A percentile compares a stretch with the other conserved stretches of the same genome.
phyloP scores from a whole-genome alignment of 2,329 filamentous ascomycete species.

The Stagonosporopsis cucurbitacearum region DNA sequence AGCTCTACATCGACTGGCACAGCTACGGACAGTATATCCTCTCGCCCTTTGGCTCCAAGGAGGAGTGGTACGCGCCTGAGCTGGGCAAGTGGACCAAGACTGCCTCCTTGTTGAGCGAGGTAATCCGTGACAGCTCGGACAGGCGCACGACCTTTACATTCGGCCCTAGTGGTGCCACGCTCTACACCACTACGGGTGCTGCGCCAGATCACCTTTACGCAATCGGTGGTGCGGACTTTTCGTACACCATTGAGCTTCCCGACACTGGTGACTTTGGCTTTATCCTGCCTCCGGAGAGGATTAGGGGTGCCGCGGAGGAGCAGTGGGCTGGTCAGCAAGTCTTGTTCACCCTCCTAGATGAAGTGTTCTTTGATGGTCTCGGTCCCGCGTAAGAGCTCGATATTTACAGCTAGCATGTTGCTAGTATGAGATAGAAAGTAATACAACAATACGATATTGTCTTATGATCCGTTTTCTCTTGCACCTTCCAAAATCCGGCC shows the following conservation, averaged over 20 bases:
- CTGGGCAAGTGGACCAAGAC: conserved; percentile 59
- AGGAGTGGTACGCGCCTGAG: conserved; percentile 55
- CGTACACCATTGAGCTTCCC: conserved; percentile 56
- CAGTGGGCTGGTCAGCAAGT: conserved; percentile 51
- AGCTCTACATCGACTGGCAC: conserved; percentile 70
- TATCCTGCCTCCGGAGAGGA: conserved; percentile 57
- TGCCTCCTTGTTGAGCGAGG: conserved; percentile 54
- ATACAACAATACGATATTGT: background rate
- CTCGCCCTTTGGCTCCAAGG: conserved; percentile 65
- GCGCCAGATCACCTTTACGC: conserved; percentile 53
- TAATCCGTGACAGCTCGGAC: conserved; percentile 55
- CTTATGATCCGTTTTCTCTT: no score
- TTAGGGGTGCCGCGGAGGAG: conserved; percentile 54
- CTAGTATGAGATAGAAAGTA: background rate
- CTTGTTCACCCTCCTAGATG: conserved; percentile 33
- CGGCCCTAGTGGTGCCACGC: conserved; percentile 63
- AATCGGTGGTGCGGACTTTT: conserved; percentile 50
- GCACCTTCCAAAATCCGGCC: no score
- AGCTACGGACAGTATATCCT: conserved; percentile 67
- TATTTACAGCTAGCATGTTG: no score
- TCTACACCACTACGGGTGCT: conserved; percentile 61
- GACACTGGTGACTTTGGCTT: conserved; percentile 58
- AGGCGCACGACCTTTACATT: conserved; percentile 46
- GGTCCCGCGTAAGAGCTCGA: conserved; percentile 21
- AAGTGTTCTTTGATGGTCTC: conserved; percentile 37